Conservation (phyloP, 164 flowering plant genomes). For the Chimonanthus salicifolius region DNA sequence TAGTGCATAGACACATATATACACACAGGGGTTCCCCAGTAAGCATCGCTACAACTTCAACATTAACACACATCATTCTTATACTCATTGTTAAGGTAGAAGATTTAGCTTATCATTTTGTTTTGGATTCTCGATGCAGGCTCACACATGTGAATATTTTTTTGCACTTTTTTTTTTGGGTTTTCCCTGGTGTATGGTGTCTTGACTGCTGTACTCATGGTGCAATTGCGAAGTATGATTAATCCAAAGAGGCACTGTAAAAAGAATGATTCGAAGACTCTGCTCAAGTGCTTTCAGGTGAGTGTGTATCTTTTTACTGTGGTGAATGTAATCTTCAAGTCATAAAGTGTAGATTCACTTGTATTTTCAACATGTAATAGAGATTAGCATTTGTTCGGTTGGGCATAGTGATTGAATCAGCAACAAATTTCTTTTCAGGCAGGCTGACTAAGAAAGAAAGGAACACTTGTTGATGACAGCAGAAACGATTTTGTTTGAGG, state of each 20-base stretch:
- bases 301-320: slow-evolving; percentile 10
- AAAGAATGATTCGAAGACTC: slow-evolving; percentile 59
- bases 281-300: slow-evolving; percentile 87
- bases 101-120: too few species aligned
- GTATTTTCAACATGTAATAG: too few species aligned
- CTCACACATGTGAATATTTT: too few species aligned
- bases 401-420: slow-evolving; percentile 72
- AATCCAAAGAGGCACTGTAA: slow-evolving; percentile 94
- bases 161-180: too few species aligned
- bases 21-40: too few species aligned
- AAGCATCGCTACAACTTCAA: too few species aligned
- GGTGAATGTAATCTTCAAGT: background rate
- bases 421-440: slow-evolving; percentile 56
- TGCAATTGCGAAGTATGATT: slow-evolving; percentile 60
- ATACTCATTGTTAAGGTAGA: too few species aligned
- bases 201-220: background rate
- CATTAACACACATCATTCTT: too few species aligned
- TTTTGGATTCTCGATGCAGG: too few species aligned
- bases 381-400: slow-evolving; percentile 33
- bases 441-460: slow-evolving; percentile 88
- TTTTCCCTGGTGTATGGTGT: too few species aligned
- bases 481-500: too few species aligned
- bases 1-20: too few species aligned
- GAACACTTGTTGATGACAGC: slow-evolving; percentile 69
- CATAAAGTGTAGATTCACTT: background rate